Conservation (phyloP, 2,329 filamentous ascomycete species). For the Ceratocystis eucalypticola region DNA sequence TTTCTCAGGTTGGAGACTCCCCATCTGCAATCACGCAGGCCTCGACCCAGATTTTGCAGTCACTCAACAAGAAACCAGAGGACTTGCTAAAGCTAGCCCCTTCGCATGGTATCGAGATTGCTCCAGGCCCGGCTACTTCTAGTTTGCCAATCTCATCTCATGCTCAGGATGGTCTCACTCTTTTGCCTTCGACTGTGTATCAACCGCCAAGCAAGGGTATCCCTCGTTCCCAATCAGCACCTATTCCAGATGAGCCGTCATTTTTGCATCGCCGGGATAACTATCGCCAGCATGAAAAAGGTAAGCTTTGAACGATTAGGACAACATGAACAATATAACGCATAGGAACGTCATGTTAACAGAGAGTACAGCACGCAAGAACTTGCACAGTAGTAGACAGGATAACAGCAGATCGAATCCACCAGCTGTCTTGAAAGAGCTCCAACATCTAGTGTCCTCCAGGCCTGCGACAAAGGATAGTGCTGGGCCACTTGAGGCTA, state of each 20-base stretch:
- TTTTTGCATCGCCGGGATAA: not conserved
- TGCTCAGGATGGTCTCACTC: conserved; percentile 34
- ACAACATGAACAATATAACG: not conserved
- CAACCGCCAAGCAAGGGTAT: conserved; percentile 41
- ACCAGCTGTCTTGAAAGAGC: conserved; percentile 45
- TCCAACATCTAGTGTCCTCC: conserved; percentile 38
- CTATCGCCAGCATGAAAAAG: not conserved
- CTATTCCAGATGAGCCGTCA: conserved; percentile 31
- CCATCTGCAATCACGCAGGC: too few relatives aligned
- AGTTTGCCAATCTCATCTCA: conserved; percentile 33
- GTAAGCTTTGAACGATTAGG: not conserved
- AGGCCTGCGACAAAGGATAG: not conserved
- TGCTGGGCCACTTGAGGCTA: conserved; percentile 24
- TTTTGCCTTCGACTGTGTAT: conserved; percentile 48
- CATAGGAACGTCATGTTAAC: too few relatives aligned
- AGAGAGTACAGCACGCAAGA: conserved; percentile 10
- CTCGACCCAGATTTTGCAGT: too few relatives aligned
- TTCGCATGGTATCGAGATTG: too few relatives aligned
- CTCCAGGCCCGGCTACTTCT: conserved; percentile 32
- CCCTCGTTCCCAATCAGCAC: conserved; percentile 49
- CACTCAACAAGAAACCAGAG: too few relatives aligned
- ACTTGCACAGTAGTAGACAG: conserved; percentile 9
- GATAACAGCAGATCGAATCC: conserved; percentile 25
- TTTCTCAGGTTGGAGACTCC: too few relatives aligned
- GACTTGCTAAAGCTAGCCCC: too few relatives aligned